Evolutionary conservation across 2,329 filamentous ascomycete genomes (phyloP).

Genomic region (Sporothrix protearum): DNA sequence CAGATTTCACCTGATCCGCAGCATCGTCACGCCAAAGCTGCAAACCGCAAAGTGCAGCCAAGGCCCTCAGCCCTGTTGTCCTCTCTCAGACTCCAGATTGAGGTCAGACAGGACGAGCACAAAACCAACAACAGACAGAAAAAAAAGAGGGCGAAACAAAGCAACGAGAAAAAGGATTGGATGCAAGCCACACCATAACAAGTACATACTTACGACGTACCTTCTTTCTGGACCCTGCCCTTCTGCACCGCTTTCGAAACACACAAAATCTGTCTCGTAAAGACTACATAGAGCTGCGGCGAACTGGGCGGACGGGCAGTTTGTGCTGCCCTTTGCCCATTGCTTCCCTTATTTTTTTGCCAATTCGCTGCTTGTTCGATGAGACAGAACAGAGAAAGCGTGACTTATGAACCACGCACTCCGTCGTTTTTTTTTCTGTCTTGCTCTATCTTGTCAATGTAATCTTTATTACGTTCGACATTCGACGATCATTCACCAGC

Average conservation of each 20-base stretch:
- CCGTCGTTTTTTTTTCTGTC: not conserved
- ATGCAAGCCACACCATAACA: not conserved
- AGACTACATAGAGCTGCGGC: not conserved
- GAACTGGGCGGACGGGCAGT: not conserved
- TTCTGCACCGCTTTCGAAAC: not conserved
- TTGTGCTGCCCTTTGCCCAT: not conserved
- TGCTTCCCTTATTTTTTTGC: not conserved
- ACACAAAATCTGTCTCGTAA: not conserved
- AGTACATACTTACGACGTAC: not conserved
- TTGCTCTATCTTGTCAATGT: not conserved
- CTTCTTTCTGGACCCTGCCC: not conserved
- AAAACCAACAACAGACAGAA: not conserved
- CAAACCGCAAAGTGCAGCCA: constrained; percentile 4
- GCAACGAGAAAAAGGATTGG: not conserved
- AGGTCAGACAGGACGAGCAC: not conserved
- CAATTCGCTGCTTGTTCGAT: not conserved
- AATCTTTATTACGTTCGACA: not conserved
- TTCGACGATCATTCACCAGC: not conserved
- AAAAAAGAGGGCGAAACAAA: not conserved
- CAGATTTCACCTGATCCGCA: constrained; percentile 15
- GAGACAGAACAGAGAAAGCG: not conserved
- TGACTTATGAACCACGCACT: constrained; percentile 6
- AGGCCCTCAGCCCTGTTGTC: constrained; percentile 21
- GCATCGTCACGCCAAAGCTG: constrained; percentile 7
- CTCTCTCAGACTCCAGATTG: not conserved